phyloP scores from a whole-genome alignment of 495 filamentous ascomycete genomes.

The Chaetomium tenue region DNA sequence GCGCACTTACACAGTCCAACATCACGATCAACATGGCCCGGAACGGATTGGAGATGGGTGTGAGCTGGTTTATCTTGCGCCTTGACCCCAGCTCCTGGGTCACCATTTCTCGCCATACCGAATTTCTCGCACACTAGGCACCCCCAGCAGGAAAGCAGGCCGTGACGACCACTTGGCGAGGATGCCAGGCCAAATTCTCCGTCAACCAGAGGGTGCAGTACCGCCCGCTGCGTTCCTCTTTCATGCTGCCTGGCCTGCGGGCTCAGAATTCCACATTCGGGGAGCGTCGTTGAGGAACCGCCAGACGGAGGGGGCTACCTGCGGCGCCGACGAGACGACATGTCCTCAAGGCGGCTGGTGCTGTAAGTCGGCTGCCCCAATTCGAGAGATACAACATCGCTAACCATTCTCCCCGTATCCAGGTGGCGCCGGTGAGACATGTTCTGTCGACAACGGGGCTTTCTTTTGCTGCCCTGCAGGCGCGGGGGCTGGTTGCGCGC shows the following conservation, averaged over 20 bases:
- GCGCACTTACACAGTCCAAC: constrained; percentile 3
- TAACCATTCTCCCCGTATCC: not conserved
- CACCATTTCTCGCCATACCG: not conserved
- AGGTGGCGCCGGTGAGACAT: constrained; percentile 25
- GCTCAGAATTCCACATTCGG: not conserved
- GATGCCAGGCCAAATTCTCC: not conserved
- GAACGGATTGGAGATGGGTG: not conserved
- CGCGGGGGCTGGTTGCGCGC: constrained; percentile 18
- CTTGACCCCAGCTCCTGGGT: not conserved
- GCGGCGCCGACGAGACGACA: constrained; percentile 21
- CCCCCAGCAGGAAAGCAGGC: not conserved
- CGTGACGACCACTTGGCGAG: not conserved
- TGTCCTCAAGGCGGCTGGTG: constrained; percentile 30
- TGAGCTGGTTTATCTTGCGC: not conserved
- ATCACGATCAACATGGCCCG: constrained; percentile 17
- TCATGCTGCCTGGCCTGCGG: constrained; percentile 14
- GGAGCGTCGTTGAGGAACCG: constrained; percentile 3
- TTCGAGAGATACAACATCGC: not conserved
- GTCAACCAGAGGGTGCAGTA: not conserved
- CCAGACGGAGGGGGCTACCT: constrained; percentile 8
- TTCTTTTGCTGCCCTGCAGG: constrained; percentile 27
- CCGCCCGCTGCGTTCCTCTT: constrained; percentile 11
- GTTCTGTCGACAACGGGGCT: constrained; percentile 21
- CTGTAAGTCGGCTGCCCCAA: constrained; percentile 18
- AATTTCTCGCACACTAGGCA: not conserved